Evolutionary conservation across 2,329 filamentous ascomycete species (phyloP), one percentile per base, ranked within the genome.

Genomic region (Cordyceps militaris): DNA sequence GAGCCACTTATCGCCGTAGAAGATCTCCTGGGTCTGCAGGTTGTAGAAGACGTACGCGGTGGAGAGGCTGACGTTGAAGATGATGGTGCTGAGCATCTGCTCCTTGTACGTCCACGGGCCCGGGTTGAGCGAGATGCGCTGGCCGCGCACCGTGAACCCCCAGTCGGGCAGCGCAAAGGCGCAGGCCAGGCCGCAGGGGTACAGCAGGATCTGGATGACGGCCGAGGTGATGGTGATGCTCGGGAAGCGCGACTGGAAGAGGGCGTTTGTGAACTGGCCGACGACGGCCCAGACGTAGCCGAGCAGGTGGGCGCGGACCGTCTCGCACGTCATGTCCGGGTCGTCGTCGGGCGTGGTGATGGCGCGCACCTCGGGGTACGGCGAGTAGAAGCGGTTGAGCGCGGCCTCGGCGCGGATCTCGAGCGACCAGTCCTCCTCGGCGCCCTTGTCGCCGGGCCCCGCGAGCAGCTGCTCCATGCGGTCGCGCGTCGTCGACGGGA

Each of bases 61-160:
- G 28, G 67, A 68, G 10, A 71, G 70, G 16, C 69, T 67, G 14
- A 72, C 70, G 14, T 72, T 72, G 59, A 67, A 71, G 1, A 67
- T 73, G 55, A 74, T 72, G 0, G 70, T 74, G 0, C 67, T 63
- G 49, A 74, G 71, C 65, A 74, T 70, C 53, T 74, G 72, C 63
- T 74, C 72, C 57, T 73, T 73, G 60, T 70, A 71, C 0, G 66
- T 70, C 71, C 71, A 74, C 0, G 70, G 71, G 0, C 72, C 72
- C 0, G 72, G 72, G 44, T 74, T 74, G 43, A 73, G 66, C 1
- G 70, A 70, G 61, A 61, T 57, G 4, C 62, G 59, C 7, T 44
- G 43, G 11, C 62, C 62, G 3, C 56, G 28, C 23, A 58, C 2
- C 3, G 38, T 58, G 30, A 58, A 53, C 16, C 56, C 56, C 56